phyloP scores from a whole-genome alignment of 257 asterid genomes.

The Parsonsia alboflavescens region DNA sequence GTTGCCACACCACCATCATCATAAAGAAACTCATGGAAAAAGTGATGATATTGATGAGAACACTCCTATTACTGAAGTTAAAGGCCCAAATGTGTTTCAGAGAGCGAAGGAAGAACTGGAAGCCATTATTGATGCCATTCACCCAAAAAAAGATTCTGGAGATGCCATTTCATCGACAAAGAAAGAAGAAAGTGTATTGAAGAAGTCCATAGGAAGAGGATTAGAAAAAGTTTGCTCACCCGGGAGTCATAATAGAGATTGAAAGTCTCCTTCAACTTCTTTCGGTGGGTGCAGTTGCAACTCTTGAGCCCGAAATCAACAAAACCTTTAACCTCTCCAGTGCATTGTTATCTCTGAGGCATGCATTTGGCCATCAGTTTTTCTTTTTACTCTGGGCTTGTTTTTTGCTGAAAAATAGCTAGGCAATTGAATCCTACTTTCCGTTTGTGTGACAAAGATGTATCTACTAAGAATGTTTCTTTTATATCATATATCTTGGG shows the following conservation, averaged over 20 bases:
- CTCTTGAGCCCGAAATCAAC: not conserved
- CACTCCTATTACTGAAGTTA: slow-evolving; percentile 46
- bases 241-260: slow-evolving; percentile 19
- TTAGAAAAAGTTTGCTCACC: slow-evolving; percentile 27
- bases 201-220: slow-evolving; percentile 27
- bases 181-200: slow-evolving; percentile 30
- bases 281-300: not conserved
- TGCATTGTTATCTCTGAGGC: not conserved
- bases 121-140: slow-evolving; percentile 52
- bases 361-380: not conserved
- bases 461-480: not conserved
- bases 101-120: slow-evolving; percentile 90
- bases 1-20: slow-evolving; percentile 29
- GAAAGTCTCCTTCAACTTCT: not conserved
- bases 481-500: not conserved
- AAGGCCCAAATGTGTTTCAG: slow-evolving; percentile 70
- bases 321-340: not conserved
- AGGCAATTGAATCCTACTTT: not conserved
- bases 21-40: slow-evolving; percentile 72
- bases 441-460: not conserved
- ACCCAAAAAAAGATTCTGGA: too few species aligned
- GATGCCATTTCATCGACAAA: slow-evolving; percentile 40
- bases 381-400: not conserved
- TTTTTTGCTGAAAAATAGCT: not conserved
- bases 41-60: slow-evolving; percentile 54